Conservation (phyloP, 768 basidiomycete genomes). For the Stropharia rugosoannulata region DNA sequence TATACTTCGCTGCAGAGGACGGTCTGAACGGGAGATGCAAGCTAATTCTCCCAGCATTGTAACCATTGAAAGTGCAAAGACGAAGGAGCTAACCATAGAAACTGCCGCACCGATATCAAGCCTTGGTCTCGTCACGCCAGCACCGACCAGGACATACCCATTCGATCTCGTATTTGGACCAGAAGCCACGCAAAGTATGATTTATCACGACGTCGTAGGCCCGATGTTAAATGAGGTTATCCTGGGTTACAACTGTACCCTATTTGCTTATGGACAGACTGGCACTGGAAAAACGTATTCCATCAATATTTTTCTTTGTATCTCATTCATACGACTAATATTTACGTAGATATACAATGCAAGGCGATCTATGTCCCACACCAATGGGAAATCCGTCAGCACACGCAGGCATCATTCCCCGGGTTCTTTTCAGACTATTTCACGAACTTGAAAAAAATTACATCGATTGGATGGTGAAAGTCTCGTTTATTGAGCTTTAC, state of each 20-base stretch:
- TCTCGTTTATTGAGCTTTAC: conserved; percentile 94
- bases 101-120: conserved; percentile 67
- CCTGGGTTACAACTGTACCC: conserved; percentile 93
- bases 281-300: conserved; percentile 98
- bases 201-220: conserved; percentile 91
- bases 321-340: conserved; percentile 3
- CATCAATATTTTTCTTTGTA: background rate
- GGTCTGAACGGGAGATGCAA: conserved; percentile 82
- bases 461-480: conserved; percentile 87
- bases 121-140: conserved; percentile 70
- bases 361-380: conserved; percentile 84
- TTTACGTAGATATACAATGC: conserved; percentile 83
- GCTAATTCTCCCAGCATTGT: conserved; percentile 89
- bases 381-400: conserved; percentile 86
- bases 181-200: conserved; percentile 91
- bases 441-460: conserved; percentile 76
- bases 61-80: conserved; percentile 71
- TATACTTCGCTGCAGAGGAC: conserved; percentile 83
- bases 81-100: conserved; percentile 79
- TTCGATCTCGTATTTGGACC: conserved; percentile 97
- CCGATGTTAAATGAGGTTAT: conserved; percentile 95
- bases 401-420: conserved; percentile 94
- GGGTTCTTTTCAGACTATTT: conserved; percentile 89
- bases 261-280: conserved; percentile 98
- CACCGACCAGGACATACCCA: conserved; percentile 83